Percentiles rank a stretch among this genome's conserved stretches.
Evolutionary conservation across 805 yeast species (phyloP).

Genomic region (Tetrapisispora taiwanensis): DNA sequence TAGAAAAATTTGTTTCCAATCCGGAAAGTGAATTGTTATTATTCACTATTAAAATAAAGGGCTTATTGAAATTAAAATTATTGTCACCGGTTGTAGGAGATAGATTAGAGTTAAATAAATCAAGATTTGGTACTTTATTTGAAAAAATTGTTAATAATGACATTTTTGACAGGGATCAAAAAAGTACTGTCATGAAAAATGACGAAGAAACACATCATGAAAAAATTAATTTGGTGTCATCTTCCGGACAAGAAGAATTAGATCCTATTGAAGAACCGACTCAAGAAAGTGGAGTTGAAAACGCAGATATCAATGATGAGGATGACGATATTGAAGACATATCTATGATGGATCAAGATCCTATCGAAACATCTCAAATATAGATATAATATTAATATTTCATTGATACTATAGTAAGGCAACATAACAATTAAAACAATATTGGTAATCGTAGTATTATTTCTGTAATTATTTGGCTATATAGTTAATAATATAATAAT

Average conservation of each 20-base stretch:
- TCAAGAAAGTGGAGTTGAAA: not conserved
- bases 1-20: conserved; percentile 5
- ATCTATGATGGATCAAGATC: conserved; percentile 4
- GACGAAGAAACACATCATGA: not conserved
- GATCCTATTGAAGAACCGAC: conserved; percentile 5
- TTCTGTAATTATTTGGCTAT: not conserved
- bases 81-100: conserved; percentile 8
- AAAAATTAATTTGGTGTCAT: not conserved
- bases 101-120: conserved; percentile 20
- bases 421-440: not conserved
- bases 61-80: conserved; percentile 17
- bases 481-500: not conserved
- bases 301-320: not conserved
- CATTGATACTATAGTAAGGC: not conserved
- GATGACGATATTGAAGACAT: not conserved
- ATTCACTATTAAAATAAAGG: conserved; percentile 23
- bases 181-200: not conserved
- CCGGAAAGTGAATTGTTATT: conserved; percentile 19
- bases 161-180: conserved; percentile 9
- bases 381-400: not conserved
- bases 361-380: conserved; percentile 5
- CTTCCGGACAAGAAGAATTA: not conserved
- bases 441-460: no score
- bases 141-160: conserved; percentile 17
- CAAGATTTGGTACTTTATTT: conserved; percentile 18